Conservation (phyloP, 2,329 filamentous ascomycete species). For the Pseudohalonectria lignicola region DNA sequence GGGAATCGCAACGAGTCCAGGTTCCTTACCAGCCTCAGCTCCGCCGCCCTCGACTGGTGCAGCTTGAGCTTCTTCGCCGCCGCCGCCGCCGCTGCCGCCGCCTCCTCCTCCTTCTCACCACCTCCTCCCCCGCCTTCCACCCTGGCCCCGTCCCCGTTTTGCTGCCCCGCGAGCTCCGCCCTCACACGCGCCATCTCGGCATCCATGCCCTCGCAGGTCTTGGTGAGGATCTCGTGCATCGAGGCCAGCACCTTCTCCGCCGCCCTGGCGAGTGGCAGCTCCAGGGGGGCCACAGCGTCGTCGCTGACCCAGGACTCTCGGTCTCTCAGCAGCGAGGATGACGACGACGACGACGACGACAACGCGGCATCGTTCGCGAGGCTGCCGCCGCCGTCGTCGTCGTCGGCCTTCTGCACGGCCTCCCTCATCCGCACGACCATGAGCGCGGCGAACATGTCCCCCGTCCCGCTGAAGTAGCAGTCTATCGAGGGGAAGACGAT, state of each 20-base stretch:
- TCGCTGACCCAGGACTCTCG: conserved; percentile 63
- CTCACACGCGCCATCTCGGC: conserved; percentile 32
- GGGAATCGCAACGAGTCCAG: conserved; percentile 57
- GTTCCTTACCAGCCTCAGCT: conserved; percentile 75
- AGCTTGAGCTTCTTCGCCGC: conserved; percentile 57
- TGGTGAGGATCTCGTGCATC: conserved; percentile 77
- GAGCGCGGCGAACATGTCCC: conserved; percentile 95
- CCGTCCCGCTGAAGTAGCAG: conserved; percentile 91
- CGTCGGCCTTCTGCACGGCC: conserved; percentile 43
- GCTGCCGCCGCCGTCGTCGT: conserved; percentile 19
- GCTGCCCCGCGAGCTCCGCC: conserved; percentile 26
- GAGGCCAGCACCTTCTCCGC: conserved; percentile 80
- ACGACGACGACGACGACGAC: too few species aligned
- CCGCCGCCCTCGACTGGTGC: conserved; percentile 70
- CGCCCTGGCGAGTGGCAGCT: conserved; percentile 69
- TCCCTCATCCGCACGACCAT: conserved; percentile 82
- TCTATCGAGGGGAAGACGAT: conserved; percentile 80
- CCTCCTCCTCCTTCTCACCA: conserved; percentile 16
- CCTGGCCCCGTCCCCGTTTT: conserved; percentile 24
- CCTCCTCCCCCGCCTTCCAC: conserved; percentile 14
- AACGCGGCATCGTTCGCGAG: too few species aligned
- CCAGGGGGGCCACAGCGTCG: conserved; percentile 45
- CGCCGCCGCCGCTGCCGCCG: conserved; percentile 30
- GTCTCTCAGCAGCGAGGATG: conserved; percentile 32
- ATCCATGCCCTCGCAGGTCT: conserved; percentile 55